Conservation (phyloP, 441 rosid species). For the Gossypium schwendimanii region DNA sequence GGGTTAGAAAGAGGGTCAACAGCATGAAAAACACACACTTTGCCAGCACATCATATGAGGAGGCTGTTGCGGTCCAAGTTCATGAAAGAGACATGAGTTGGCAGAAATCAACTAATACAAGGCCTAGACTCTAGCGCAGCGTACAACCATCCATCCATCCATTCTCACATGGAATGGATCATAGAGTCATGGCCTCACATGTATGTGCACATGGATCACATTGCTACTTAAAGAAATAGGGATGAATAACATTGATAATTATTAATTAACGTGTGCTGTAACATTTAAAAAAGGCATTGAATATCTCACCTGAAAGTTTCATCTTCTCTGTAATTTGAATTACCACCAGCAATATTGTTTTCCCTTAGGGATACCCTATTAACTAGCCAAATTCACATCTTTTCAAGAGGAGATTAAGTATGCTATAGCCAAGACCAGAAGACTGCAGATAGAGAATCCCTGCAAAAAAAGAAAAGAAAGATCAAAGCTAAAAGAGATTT, state of each 20-base stretch:
- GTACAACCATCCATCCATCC: background rate
- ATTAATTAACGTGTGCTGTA: background rate
- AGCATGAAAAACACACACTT: background rate
- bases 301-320: constrained; percentile 27
- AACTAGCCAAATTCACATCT: constrained; percentile 7
- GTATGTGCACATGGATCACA: background rate
- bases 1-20: background rate
- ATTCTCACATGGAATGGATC: background rate
- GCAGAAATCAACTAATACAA: background rate
- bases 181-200: background rate
- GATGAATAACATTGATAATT: background rate
- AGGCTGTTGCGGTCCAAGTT: background rate
- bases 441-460: constrained; percentile 31
- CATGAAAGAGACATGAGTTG: background rate
- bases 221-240: background rate
- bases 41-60: background rate
- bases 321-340: background rate
- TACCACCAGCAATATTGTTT: background rate
- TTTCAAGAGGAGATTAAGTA: constrained; percentile 15
- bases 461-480: constrained; percentile 29
- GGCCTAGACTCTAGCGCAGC: background rate
- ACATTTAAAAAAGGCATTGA: constrained; percentile 9
- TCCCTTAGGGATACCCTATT: background rate
- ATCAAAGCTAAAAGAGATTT: background rate
- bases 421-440: constrained; percentile 22